Percentiles rank a stretch among this genome's conserved stretches.
These are phyloP conservation scores for Pseudonitzschia pungens DNA, from an alignment of 108 stramenopile species.

Conservation along the genomic window DNA sequence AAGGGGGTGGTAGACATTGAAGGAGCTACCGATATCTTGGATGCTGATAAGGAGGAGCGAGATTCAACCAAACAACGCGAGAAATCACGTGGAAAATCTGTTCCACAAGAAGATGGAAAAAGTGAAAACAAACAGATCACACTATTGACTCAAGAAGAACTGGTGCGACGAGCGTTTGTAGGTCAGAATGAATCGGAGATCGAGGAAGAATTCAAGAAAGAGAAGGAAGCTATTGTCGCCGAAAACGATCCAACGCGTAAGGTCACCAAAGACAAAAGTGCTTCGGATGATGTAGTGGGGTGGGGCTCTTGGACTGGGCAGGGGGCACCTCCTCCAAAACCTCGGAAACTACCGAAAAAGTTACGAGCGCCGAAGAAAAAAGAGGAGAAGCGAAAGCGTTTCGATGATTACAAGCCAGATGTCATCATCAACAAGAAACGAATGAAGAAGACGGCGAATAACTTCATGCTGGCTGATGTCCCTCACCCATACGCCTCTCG, in stretches of 20 bases:
- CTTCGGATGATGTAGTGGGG: conserved; percentile 54
- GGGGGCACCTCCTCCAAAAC: conserved; percentile 74
- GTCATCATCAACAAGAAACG: conserved; percentile 96
- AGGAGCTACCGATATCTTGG: conserved; percentile 26
- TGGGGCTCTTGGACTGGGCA: conserved; percentile 92
- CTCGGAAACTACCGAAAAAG: conserved; percentile 62
- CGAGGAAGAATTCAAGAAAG: conserved; percentile 88
- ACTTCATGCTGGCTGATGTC: conserved; percentile 80
- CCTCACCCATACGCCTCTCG: conserved; percentile 95
- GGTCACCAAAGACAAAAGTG: conserved; percentile 38
- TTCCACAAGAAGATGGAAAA: not conserved
- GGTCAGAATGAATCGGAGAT: conserved; percentile 71
- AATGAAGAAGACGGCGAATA: conserved; percentile 80
- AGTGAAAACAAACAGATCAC: conserved; percentile 27
- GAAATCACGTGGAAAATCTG: not conserved
- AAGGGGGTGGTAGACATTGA: conserved; percentile 33
- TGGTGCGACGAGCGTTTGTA: conserved; percentile 92
- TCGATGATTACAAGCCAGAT: conserved; percentile 79
- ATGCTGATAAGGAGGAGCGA: conserved; percentile 1
- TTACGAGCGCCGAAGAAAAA: conserved; percentile 59
- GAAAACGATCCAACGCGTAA: conserved; percentile 77
- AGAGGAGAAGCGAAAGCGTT: conserved; percentile 48
- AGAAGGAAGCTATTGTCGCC: conserved; percentile 80
- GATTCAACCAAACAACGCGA: not conserved
- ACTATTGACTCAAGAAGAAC: conserved; percentile 80